Evolutionary conservation across 345 rosid genomes (phyloP), one percentile per base, ranked within the genome.

Genomic region (Citrus reticulata): DNA sequence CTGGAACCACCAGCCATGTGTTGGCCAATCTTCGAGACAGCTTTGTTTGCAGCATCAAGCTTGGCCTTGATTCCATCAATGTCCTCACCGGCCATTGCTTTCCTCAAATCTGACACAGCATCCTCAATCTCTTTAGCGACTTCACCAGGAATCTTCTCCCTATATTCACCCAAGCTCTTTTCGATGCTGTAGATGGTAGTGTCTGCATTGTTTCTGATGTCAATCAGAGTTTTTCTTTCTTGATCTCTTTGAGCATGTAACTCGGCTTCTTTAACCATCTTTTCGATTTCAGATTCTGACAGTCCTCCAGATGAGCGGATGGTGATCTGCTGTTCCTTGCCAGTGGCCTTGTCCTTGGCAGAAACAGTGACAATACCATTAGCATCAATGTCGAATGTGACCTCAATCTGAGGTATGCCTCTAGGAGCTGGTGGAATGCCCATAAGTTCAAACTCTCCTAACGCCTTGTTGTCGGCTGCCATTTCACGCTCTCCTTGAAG

Each of bases 401-500:
- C 98, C 72, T 93, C 96, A 14, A 95, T 90, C 85, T 93, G 98
- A 20, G 97, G 98, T 81, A 91, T 73, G 6, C 97, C 97, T 77
- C 97, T 85, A 2, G 93, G 95, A 17, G 96, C 92, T 11, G 98
- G 96, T 32, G 97, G 98, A 46, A 95, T 88, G 54, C 97, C 97
- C 25, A 87, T 84, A 64, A 95, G 92, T 54, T 91, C 95, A 78
- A 95, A 93, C 70, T 93, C 97, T 58, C 98, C 98, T 14, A 92
- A 77, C 0, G 82, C 55, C 83, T 95, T 95, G 91, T 93, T 95
- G 84, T 93, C 98, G 3, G 93, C 0, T 51, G 98, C 93, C 94
- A 93, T 91, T 68, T 91, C 97, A 42, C 98, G 92, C 76, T 95
- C 98, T 20, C 98, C 98, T 72, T 95, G 98, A 57, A 92, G 95